Evolutionary conservation across 1,139 yeast genomes (phyloP).

Genomic region (Hanseniaspora gamundiae): DNA sequence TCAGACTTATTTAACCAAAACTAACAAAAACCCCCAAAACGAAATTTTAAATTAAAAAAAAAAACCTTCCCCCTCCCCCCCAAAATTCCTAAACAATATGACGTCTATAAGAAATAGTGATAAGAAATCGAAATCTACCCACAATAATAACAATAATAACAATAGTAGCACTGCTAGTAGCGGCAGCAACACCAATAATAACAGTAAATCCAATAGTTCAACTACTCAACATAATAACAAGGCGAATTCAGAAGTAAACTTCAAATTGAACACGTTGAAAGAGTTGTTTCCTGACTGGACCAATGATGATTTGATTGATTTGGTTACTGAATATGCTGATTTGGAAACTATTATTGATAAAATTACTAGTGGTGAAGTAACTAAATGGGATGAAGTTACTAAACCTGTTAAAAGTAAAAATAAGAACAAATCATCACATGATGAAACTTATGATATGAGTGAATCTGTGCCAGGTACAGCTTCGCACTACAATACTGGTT

Average conservation of each 20-base stretch:
- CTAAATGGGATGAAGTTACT: constrained; percentile 53
- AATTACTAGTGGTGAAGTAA: constrained; percentile 67
- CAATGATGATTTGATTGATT: constrained; percentile 64
- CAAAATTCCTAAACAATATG: not conserved
- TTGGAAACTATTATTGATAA: constrained; percentile 73
- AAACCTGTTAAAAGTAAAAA: constrained; percentile 38
- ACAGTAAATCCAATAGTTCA: no score
- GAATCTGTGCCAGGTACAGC: constrained; percentile 6
- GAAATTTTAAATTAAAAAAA: not conserved
- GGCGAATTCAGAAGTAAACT: constrained; percentile 27
- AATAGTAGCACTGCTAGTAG: not conserved
- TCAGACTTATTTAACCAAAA: no score
- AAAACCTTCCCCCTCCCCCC: not conserved
- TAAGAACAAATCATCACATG: constrained; percentile 21
- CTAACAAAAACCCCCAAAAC: not conserved
- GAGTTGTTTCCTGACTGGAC: constrained; percentile 97
- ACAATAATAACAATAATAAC: not conserved
- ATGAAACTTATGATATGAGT: not conserved
- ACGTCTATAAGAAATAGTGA: constrained; percentile 1
- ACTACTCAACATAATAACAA: not conserved
- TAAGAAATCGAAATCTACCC: not conserved
- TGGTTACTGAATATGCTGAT: constrained; percentile 60
- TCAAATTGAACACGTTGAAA: constrained; percentile 46
- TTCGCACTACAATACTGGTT: not conserved
- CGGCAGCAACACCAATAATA: not conserved